phyloP scores from a whole-genome alignment of 495 filamentous ascomycete species.

The Barbatosphaeria neglecta region DNA sequence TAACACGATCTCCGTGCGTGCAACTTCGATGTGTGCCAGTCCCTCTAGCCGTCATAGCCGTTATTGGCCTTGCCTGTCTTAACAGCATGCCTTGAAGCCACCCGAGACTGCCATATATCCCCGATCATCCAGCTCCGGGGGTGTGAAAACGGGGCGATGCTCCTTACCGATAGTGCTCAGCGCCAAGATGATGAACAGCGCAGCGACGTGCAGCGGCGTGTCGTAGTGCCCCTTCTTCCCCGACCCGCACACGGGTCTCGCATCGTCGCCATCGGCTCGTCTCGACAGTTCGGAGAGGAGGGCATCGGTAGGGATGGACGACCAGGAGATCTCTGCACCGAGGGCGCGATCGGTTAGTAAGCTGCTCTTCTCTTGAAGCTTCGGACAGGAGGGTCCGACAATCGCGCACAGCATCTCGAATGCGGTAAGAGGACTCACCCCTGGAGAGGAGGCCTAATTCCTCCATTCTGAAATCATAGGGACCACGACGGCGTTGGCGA shows the following conservation, averaged over 20 bases:
- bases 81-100: too few species aligned
- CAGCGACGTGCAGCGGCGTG: conserved; percentile 58
- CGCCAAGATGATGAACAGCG: conserved; percentile 61
- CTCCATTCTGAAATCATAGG: neutral
- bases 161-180: conserved; percentile 62
- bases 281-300: conserved; percentile 40
- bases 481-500: neutral
- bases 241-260: conserved; percentile 51
- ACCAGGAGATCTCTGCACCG: conserved; percentile 23
- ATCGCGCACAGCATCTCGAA: too few species aligned
- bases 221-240: conserved; percentile 49
- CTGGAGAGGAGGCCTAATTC: neutral
- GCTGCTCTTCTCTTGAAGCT: neutral
- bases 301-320: conserved; percentile 35
- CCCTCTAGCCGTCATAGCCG: too few species aligned
- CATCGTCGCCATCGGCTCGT: conserved; percentile 22
- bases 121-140: too few species aligned
- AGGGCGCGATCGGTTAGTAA: neutral
- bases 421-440: neutral
- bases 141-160: too few species aligned
- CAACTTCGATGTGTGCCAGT: too few species aligned
- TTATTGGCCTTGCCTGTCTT: too few species aligned
- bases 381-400: too few species aligned
- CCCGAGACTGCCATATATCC: too few species aligned
- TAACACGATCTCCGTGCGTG: too few species aligned